These are phyloP conservation scores for Seminavis robusta DNA, from an alignment of 108 stramenopile species.

Conservation along the genomic window DNA sequence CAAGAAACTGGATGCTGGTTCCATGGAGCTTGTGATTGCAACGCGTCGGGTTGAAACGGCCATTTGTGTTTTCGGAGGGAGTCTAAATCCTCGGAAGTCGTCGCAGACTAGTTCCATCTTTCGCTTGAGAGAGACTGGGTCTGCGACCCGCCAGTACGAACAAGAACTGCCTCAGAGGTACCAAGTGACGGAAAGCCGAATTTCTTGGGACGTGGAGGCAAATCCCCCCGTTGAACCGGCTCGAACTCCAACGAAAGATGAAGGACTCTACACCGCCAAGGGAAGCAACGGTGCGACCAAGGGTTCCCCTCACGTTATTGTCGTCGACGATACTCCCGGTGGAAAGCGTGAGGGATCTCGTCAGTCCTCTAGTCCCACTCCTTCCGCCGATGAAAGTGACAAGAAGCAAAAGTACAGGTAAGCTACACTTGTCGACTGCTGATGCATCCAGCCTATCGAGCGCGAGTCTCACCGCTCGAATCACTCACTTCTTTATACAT, in stretches of 20 bases:
- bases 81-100: constrained; percentile 7
- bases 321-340: too few relatives aligned
- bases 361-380: too few relatives aligned
- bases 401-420: too few relatives aligned
- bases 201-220: constrained; percentile 75
- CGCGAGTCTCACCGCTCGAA: constrained; percentile 24
- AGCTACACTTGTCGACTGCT: too few relatives aligned
- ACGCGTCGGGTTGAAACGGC: constrained; percentile 55
- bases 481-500: too few relatives aligned
- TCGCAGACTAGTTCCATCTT: constrained; percentile 22
- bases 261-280: neutral
- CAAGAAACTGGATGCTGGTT: neutral
- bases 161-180: constrained; percentile 49
- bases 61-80: constrained; percentile 75
- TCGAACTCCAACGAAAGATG: too few relatives aligned
- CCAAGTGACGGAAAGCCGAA: constrained; percentile 46
- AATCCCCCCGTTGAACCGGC: constrained; percentile 33
- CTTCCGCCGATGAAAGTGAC: too few relatives aligned
- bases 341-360: too few relatives aligned
- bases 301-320: too few relatives aligned
- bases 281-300: neutral
- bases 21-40: constrained; percentile 40
- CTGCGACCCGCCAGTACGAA: constrained; percentile 28
- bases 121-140: constrained; percentile 1
- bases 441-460: neutral